phyloP scores from a whole-genome alignment of 2,329 filamentous ascomycete species.

The Pyrenochaeta sp. region DNA sequence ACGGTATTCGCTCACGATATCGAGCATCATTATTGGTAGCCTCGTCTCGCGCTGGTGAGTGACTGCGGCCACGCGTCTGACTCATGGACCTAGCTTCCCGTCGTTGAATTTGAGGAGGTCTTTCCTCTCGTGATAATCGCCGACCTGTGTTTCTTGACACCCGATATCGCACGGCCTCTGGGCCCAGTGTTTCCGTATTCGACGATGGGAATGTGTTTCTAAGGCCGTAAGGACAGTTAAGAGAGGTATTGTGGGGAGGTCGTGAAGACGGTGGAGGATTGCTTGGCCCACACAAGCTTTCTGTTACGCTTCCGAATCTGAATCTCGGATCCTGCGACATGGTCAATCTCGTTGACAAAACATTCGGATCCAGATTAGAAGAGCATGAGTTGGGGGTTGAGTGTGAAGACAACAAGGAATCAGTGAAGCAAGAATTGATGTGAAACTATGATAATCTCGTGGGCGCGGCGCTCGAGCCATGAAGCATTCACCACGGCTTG shows the following conservation, averaged over 20 bases:
- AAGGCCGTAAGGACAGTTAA: background rate
- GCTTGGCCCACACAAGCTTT: conserved; percentile 7
- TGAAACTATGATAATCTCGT: too few relatives aligned
- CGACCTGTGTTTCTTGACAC: too few relatives aligned
- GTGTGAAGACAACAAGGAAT: too few relatives aligned
- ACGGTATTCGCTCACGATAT: background rate
- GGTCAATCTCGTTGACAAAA: background rate
- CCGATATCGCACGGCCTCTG: too few relatives aligned
- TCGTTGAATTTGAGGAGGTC: background rate
- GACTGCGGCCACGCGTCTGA: background rate
- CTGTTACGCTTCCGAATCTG: background rate
- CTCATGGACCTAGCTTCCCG: background rate
- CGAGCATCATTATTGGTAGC: background rate
- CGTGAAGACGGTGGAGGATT: conserved; percentile 14
- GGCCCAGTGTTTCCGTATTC: background rate
- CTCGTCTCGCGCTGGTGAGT: conserved; percentile 6
- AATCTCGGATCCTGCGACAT: background rate
- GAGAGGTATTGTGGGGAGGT: background rate
- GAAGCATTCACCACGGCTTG: too few relatives aligned
- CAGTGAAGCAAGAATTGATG: too few relatives aligned
- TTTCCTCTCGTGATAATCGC: background rate
- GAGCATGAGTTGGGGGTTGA: background rate
- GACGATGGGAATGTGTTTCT: too few relatives aligned
- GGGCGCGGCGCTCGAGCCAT: too few relatives aligned
- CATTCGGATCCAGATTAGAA: background rate